Evolutionary conservation across 1,139 yeast genomes (phyloP).

Genomic region (Saccharomyces hybrid): DNA sequence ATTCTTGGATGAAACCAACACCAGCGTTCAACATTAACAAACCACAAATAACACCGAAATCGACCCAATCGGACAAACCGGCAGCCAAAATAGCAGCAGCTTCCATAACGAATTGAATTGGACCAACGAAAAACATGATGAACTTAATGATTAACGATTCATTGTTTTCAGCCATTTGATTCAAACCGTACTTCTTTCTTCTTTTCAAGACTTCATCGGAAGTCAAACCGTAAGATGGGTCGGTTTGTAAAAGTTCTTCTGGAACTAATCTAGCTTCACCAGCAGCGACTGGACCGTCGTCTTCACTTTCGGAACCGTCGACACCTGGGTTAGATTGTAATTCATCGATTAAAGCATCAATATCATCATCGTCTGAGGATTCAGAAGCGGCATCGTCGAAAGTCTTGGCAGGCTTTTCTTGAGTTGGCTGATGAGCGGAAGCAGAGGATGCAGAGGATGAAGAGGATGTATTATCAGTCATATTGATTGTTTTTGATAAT

Average conservation of each 20-base stretch:
- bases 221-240: conserved; percentile 68
- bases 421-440: conserved; percentile 1
- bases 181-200: conserved; percentile 86
- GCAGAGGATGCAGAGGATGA: neutral
- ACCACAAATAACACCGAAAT: conserved; percentile 93
- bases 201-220: conserved; percentile 74
- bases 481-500: neutral
- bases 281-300: conserved; percentile 33
- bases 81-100: conserved; percentile 95
- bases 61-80: conserved; percentile 97
- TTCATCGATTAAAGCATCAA: conserved; percentile 79
- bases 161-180: conserved; percentile 89
- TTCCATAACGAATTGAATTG: conserved; percentile 97
- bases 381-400: conserved; percentile 31
- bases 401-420: conserved; percentile 1
- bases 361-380: conserved; percentile 67
- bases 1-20: conserved; percentile 95
- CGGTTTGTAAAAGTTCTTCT: conserved; percentile 80
- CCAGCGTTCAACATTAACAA: conserved; percentile 76
- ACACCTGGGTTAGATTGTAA: conserved; percentile 72
- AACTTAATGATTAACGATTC: conserved; percentile 78
- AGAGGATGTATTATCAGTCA: neutral
- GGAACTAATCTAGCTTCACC: conserved; percentile 57
- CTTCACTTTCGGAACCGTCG: conserved; percentile 47
- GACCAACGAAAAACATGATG: conserved; percentile 88